A percentile compares a stretch with the other conserved stretches of the same genome.
Evolutionary conservation across 2,329 filamentous ascomycete genomes (phyloP).

Genomic region (Hypocreales sp.): DNA sequence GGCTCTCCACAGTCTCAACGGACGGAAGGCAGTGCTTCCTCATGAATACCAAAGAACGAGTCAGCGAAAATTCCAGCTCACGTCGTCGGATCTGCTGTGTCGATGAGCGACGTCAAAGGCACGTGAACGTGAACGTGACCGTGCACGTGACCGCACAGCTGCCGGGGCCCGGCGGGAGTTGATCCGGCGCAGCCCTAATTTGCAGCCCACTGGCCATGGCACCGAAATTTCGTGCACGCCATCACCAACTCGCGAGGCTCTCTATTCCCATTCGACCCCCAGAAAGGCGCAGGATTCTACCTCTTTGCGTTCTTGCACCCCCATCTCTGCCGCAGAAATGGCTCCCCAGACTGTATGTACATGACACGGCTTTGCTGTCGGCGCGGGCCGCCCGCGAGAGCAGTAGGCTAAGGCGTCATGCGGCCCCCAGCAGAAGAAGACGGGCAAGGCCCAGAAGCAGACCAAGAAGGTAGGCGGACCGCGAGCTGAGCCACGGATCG

Average conservation of each 20-base stretch:
- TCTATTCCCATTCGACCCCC: slow-evolving; percentile 4
- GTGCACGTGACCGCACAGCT: no score
- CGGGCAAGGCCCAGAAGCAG: slow-evolving; percentile 58
- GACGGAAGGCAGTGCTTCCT: no score
- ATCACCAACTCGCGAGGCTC: no score
- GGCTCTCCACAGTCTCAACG: no score
- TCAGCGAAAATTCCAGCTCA: no score
- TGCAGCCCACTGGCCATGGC: slow-evolving; percentile 8
- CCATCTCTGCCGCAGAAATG: slow-evolving; percentile 48
- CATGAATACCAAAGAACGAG: no score
- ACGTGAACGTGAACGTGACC: no score
- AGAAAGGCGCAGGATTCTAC: slow-evolving; percentile 71
- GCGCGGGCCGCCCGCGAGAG: slow-evolving; percentile 32
- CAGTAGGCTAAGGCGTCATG: slow-evolving; percentile 90
- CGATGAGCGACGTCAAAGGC: no score
- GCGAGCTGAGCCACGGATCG: no score
- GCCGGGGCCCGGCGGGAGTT: no score
- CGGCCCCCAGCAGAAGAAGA: slow-evolving; percentile 43
- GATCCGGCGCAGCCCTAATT: slow-evolving; percentile 19
- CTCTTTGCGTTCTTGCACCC: slow-evolving; percentile 35
- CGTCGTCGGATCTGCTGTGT: no score
- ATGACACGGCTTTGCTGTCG: slow-evolving; percentile 87
- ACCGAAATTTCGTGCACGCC: slow-evolving; percentile 13
- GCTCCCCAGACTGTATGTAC: slow-evolving; percentile 79
- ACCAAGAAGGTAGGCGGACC: slow-evolving; percentile 89